Evolutionary conservation across 768 basidiomycete species (phyloP).

Genomic region (Mycena kentingensis): DNA sequence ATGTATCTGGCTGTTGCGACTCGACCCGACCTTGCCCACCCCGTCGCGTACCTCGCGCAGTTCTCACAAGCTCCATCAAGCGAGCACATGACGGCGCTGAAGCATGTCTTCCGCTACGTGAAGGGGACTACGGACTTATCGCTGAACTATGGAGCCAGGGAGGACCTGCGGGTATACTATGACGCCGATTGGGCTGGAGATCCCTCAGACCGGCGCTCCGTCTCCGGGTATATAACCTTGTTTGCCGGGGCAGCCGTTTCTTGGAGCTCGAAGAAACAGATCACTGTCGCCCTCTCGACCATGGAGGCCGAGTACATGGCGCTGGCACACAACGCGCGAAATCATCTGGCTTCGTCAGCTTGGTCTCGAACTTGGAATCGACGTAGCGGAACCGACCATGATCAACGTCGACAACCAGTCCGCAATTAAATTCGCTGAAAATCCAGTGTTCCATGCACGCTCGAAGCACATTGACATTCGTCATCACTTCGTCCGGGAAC

Average conservation of each 20-base stretch:
- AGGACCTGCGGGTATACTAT: too few relatives aligned
- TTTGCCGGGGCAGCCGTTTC: not conserved
- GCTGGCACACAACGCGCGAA: not conserved
- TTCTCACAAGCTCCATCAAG: conserved; percentile 30
- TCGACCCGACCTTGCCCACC: conserved; percentile 36
- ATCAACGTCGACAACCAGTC: conserved; percentile 32
- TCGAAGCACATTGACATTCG: conserved; percentile 37
- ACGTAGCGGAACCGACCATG: not conserved
- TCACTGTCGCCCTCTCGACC: not conserved
- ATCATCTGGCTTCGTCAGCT: not conserved
- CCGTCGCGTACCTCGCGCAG: conserved; percentile 29
- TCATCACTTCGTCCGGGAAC: conserved; percentile 31
- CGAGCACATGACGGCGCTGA: conserved; percentile 37
- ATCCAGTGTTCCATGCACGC: conserved; percentile 28
- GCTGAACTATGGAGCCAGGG: too few relatives aligned
- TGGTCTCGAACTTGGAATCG: not conserved
- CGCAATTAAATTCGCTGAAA: conserved; percentile 25
- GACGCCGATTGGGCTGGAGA: not conserved
- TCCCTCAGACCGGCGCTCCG: not conserved
- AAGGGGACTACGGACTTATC: too few relatives aligned
- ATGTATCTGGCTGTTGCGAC: conserved; percentile 33
- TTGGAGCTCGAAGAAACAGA: not conserved
- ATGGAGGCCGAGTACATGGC: not conserved
- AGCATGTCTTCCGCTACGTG: conserved; percentile 39
- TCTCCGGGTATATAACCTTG: not conserved